Base-by-base conservation (phyloP, 225 moss, liverwort and hornwort genomes). In the Lunularia cruciata region DNA sequence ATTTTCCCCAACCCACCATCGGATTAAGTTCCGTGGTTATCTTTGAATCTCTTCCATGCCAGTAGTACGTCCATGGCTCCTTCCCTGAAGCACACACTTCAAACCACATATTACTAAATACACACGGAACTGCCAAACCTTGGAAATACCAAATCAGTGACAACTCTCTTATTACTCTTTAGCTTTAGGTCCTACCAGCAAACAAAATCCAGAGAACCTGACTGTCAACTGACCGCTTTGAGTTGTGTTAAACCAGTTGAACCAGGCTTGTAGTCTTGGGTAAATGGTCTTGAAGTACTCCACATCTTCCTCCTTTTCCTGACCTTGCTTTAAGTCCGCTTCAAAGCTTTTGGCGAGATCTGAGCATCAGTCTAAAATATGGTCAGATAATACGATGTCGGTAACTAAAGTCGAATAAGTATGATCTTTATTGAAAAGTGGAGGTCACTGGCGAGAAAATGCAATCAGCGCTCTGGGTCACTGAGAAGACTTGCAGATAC, bases 231-330 rank as follows among this genome's bases (percentile, higher is more conserved):
- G 60, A 94, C 94, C 98, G 22, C 53, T 88, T 83, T 98, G 98
- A 26, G 98, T 91, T 30, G 91, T 98, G 72, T 98, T 98, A 76
- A 98, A 98, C 98, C 98, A 98, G 67, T 84, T 85, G 81, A 98
- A 98, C 98, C 98, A 98, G 66, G 87, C 86, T 79, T 88, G 83
- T 68, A 98, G 87, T 76, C 98, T 85, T 34, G 98, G 92, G 62
- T 84, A 93, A 31, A 89, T 78, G 57, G 87, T 88, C 81, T 87
- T 87, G 54, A 98, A 85, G 60, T 87, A 98, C 35, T 75, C 83
- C 60, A 81, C 60, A 57, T 91, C 92, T 47, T 89, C 98, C 82
- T 85, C 83, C 47, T 86, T 89, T 11, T 71, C 27, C 60, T 73
- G 66, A 31, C 93, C 98, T 56, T 77, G 65, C 18, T 75, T 76